These are phyloP conservation scores for Coemansia sp. DNA, from an alignment of 192 early-diverging fungal species.

Conservation along the genomic window DNA sequence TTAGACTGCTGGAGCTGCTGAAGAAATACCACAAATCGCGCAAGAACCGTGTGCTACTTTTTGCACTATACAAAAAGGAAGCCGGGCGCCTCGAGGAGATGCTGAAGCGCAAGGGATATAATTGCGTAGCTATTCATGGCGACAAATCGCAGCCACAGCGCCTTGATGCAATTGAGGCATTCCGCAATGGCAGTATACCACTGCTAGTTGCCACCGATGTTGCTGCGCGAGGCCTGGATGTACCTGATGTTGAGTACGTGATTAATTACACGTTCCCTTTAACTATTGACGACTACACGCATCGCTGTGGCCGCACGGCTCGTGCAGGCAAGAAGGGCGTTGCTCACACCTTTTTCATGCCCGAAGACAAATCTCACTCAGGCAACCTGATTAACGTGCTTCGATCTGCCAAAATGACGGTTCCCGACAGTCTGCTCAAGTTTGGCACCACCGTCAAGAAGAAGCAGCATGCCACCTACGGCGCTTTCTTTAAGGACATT, in stretches of 20 bases:
- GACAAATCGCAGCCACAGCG: constrained; percentile 87
- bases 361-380: constrained; percentile 83
- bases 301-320: constrained; percentile 95
- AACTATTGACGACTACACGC: constrained; percentile 91
- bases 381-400: constrained; percentile 91
- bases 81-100: constrained; percentile 76
- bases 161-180: constrained; percentile 71
- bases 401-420: constrained; percentile 77
- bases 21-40: constrained; percentile 79
- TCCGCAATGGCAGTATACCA: constrained; percentile 78
- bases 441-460: constrained; percentile 96
- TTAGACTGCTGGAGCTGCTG: constrained; percentile 71
- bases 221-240: constrained; percentile 84
- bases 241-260: constrained; percentile 91
- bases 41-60: constrained; percentile 88
- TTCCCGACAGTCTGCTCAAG: constrained; percentile 86
- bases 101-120: constrained; percentile 74
- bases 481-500: constrained; percentile 92
- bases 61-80: constrained; percentile 97
- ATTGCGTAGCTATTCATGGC: constrained; percentile 85
- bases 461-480: constrained; percentile 94
- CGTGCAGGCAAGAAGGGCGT: constrained; percentile 89
- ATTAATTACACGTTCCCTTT: constrained; percentile 97
- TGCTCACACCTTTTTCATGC: constrained; percentile 91
- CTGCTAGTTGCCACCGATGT: constrained; percentile 95